phyloP scores from a whole-genome alignment of 371 early-diverging fungal genomes.

The Capniomyces stellatus region DNA sequence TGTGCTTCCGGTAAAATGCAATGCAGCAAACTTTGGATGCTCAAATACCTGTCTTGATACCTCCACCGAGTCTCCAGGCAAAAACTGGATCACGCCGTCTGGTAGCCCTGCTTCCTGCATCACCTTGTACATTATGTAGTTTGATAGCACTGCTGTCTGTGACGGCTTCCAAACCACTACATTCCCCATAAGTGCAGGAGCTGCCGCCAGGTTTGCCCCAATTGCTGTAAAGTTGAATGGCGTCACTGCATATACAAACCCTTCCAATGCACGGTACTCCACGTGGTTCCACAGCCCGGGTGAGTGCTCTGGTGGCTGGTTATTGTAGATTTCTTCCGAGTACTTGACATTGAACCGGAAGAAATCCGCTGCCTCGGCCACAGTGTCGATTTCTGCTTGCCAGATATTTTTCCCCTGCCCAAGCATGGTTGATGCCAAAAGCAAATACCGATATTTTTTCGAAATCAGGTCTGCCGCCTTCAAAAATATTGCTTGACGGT shows the following conservation, averaged over 20 bases:
- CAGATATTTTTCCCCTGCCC: conserved; percentile 97
- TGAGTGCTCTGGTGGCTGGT: conserved; percentile 86
- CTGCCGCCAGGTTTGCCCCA: conserved; percentile 84
- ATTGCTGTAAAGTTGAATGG: conserved; percentile 99
- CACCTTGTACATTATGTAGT: conserved; percentile 77
- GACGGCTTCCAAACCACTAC: conserved; percentile 96
- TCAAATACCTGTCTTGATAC: conserved; percentile 52
- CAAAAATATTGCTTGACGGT: conserved; percentile 89
- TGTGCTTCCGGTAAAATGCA: conserved; percentile 94
- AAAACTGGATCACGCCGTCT: conserved; percentile 91
- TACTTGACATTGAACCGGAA: conserved; percentile 90
- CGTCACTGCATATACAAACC: conserved; percentile 89
- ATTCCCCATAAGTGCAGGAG: conserved; percentile 95
- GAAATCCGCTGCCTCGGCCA: conserved; percentile 86
- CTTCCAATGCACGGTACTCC: conserved; percentile 92
- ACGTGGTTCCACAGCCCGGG: conserved; percentile 81
- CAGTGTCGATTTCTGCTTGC: conserved; percentile 97
- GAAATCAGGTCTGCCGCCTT: conserved; percentile 91
- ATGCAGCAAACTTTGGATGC: conserved; percentile 82
- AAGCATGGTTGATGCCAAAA: conserved; percentile 95
- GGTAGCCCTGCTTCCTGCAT: conserved; percentile 92
- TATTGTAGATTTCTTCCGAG: conserved; percentile 80
- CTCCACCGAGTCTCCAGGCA: conserved; percentile 75
- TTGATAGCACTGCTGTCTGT: conserved; percentile 68
- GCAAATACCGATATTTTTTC: conserved; percentile 77